Evolutionary conservation across 2,329 filamentous ascomycete genomes (phyloP).

Genomic region (Neodidymelliopsis sp.): DNA sequence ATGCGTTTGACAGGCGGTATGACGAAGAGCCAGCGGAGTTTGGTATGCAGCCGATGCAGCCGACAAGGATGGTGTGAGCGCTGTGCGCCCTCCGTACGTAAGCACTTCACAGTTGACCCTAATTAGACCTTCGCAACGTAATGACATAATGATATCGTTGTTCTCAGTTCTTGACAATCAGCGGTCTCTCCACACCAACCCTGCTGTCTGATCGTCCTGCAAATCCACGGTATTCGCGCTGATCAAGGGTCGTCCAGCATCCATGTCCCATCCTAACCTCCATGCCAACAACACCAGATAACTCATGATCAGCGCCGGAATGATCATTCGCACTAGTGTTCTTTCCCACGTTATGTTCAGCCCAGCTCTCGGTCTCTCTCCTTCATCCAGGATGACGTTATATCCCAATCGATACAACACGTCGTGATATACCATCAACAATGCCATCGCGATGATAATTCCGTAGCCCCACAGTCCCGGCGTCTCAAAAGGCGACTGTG

Average conservation of each 20-base stretch:
- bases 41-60: constrained; percentile 30
- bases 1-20: constrained; percentile 28
- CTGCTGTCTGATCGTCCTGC: constrained; percentile 1
- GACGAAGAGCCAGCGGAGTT: constrained; percentile 30
- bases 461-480: background rate
- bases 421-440: background rate
- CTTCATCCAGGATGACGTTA: background rate
- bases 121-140: background rate
- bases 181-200: constrained; percentile 8
- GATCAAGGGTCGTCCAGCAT: background rate
- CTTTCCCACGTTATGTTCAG: constrained; percentile 8
- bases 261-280: background rate
- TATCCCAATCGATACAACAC: background rate
- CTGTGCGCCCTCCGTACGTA: constrained; percentile 1
- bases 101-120: no score
- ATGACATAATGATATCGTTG: constrained; percentile 6
- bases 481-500: constrained; percentile 16
- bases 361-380: background rate
- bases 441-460: background rate
- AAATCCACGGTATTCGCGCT: constrained; percentile 6
- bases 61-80: constrained; percentile 29
- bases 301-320: background rate
- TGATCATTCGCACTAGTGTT: background rate
- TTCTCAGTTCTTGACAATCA: background rate
- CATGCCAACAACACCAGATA: background rate